Base-by-base conservation (phyloP, 805 yeast genomes). In the Kazachstania taianensis region DNA sequence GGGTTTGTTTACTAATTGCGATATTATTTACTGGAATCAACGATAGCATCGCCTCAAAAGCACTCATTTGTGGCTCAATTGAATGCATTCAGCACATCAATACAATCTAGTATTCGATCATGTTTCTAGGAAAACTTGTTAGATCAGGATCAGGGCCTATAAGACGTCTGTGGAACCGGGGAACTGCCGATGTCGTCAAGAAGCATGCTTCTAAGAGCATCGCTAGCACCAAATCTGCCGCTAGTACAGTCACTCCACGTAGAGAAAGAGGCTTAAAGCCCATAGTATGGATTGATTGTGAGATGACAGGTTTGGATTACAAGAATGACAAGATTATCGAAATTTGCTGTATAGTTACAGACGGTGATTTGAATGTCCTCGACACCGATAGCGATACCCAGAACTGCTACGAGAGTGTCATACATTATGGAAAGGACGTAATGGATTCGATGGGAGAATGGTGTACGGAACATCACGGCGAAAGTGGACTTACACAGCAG, bases 201-300 rank as follows among this genome's bases (percentile, higher is more conserved):
- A n/a, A n/a, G n/a, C n/a, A n/a, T n/a, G n/a, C n/a, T n/a, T n/a
- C n/a, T n/a, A n/a, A n/a, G n/a, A n/a, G n/a, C n/a, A n/a, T n/a
- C n/a, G n/a, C n/a, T n/a, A n/a, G n/a, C 5, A 12, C 10, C 18
- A 20, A 28, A 16, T 16, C 18, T 13, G 18, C 30, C 12, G 6
- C 30, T 14, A 28, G n/a, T n/a, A n/a, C n/a, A n/a, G n/a, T n/a
- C n/a, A n/a, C n/a, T n/a, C n/a, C n/a, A n/a, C n/a, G 14, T 12
- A 27, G 12, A 27, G 7, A 7, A 22, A 12, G 9, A 10, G 18
- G 17, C 25, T 37, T 35, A 19, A 43, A 59, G 32, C 71, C 72
- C 5, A 66, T 89, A 14, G 94, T 92, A 4, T 92, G 98, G 98
- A 70, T 92, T 13, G 98, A 92, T 61, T 92, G 97, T 60, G 98